Evolutionary conservation across 2,329 filamentous ascomycete species (phyloP), one percentile per base, ranked within the genome.

Genomic region (Talaromyces sp.): DNA sequence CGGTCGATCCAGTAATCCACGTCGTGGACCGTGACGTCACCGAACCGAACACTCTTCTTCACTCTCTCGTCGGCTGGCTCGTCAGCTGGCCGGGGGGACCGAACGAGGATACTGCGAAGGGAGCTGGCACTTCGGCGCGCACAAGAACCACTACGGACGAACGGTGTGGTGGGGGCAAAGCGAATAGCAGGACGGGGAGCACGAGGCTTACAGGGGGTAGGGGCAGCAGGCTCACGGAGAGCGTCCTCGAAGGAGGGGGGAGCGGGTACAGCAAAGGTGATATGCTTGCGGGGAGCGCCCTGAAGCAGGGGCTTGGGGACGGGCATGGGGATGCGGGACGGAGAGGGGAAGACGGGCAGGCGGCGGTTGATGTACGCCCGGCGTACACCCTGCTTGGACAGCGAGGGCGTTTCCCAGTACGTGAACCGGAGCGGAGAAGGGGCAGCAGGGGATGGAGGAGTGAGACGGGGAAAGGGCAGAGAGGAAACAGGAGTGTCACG

Each of bases 1-100:
- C 64, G 64, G 10, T 64, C 65, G 62, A 73, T 70, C 69, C 69
- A 71, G 60, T 64, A 67, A 56, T 66, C 61, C 53, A 71, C 67
- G 19, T 64, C 49, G 43, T 62, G 49, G 57, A 68, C 64, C 19
- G 63, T 66, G 50, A 55, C 62, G 38, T 65, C 66, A 29, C 65
- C 65, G 65, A 72, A 71, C 59, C 65, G 66, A 61, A 72, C 65
- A 51, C 58, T 54, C 59, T 68, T 69, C 59, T 60, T 58, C 59
- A 61, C 52, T 58, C 50, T 55, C 58, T 60, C 58, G 53, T 64
- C 55, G 26, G 41, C 49, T 27, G 26, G 26, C 26, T 27, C 6
- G 26, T 27, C 26, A 27, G 26, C 26, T 27, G 26, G n/a, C 27
- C 26, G 27, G 10, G 43, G 43, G 14, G 54, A 50, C 62, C 59